Evolutionary conservation across 768 basidiomycete genomes (phyloP), one percentile per base, ranked within the genome.

Genomic region (Fistulinella prunicolor): DNA sequence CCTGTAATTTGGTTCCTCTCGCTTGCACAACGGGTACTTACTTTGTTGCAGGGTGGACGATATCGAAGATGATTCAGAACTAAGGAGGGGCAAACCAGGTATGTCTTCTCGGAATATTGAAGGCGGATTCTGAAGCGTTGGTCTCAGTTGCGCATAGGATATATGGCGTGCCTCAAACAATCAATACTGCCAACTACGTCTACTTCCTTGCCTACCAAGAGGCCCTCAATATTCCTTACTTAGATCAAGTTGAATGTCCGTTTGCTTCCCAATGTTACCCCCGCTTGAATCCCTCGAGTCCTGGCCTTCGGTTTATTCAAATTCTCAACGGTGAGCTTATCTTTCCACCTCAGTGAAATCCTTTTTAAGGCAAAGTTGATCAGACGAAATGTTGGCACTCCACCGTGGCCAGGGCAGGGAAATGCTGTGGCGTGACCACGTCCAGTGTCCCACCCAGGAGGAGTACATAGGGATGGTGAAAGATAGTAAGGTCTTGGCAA

Each of bases 381-480:
- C 34, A 75, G 75, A 73, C 50, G 90, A 93, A 61, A 75, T 93
- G 17, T 68, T 94, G 21, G 83, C 86, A 9, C 75, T 97, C 1
- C 95, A 97, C 67, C 84, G 94, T 4, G 95, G 94, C 0, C 94
- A 97, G 66, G 95, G 95, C 0, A 76, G 91, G 28, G 95, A 97
- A 54, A 73, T 99, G 2, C 78, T 94, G 24, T 99, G 94, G 94
- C 76, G 95, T 43, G 95, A 97, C 58, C 86, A 84, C 7, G 68
- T 97, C 9, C 82, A 76, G 38, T 97, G 94, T 62, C 95, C 95
- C 4, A 86, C 86, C 0, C 95, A 99, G 64, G 88, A 94, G 55
- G 90, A 99, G 57, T 99, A 97, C 58, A 77, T 99, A 40, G 70
- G 78, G 1, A 99, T 99, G 95, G 95, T 95, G 30, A 91, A 92